Conservation (phyloP, 129 eudicot species). For the Lactuca saligna region DNA sequence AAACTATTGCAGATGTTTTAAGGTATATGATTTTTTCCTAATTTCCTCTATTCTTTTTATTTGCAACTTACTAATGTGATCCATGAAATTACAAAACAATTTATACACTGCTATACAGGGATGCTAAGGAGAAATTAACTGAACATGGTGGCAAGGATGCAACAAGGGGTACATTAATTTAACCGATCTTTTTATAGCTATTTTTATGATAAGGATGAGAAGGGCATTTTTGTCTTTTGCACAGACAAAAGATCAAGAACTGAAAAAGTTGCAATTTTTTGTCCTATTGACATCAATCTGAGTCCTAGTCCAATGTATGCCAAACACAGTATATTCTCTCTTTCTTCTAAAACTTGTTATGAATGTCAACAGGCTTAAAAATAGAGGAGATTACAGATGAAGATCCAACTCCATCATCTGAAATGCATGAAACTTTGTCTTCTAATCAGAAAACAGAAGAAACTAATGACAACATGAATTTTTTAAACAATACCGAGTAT, state of each 20-base stretch:
- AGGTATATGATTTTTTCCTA: slow-evolving; percentile 46
- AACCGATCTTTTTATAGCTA: not conserved
- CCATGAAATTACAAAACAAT: not conserved
- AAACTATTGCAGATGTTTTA: slow-evolving; percentile 81
- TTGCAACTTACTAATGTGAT: not conserved
- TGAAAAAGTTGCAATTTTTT: not conserved
- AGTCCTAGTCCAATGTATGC: too few relatives aligned
- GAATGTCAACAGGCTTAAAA: slow-evolving; percentile 49
- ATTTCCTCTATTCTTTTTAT: not conserved
- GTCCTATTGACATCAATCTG: not conserved
- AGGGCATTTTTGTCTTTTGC: not conserved
- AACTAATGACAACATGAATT: not conserved
- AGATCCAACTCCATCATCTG: slow-evolving; percentile 33
- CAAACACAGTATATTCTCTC: too few relatives aligned
- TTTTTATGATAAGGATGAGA: not conserved
- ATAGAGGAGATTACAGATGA: slow-evolving; percentile 95
- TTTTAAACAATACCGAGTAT: slow-evolving; percentile 43
- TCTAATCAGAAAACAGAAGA: slow-evolving; percentile 19
- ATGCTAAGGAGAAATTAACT: slow-evolving; percentile 46
- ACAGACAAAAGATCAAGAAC: too few relatives aligned
- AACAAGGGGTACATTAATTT: slow-evolving; percentile 47
- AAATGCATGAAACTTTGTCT: slow-evolving; percentile 39
- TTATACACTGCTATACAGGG: slow-evolving; percentile 39
- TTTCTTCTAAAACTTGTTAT: slow-evolving; percentile 10
- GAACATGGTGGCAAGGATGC: slow-evolving; percentile 52